phyloP scores from a whole-genome alignment of 2,329 filamentous ascomycete species.

The Fusarium circinatum region DNA sequence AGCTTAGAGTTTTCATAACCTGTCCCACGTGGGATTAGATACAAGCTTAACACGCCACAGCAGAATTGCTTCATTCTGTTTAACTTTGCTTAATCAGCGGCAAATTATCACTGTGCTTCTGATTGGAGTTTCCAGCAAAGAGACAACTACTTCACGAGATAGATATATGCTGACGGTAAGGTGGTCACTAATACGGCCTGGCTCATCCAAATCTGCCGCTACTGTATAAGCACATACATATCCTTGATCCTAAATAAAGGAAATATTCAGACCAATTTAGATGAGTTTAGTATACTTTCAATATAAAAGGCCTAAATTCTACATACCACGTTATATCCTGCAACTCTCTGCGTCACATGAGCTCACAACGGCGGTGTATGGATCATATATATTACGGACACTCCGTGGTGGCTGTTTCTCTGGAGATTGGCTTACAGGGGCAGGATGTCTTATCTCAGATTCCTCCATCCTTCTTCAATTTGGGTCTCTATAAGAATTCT shows the following conservation, averaged over 20 bases:
- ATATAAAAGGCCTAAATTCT: background rate
- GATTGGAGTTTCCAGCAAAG: background rate
- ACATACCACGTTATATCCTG: background rate
- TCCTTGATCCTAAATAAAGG: background rate
- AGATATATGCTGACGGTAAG: background rate
- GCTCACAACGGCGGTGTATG: background rate
- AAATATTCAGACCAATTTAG: background rate
- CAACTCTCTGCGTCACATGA: constrained; percentile 5
- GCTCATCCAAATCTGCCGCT: rapidly evolving
- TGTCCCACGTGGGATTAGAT: background rate
- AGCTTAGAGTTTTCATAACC: background rate
- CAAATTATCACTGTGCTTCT: background rate
- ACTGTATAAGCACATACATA: background rate
- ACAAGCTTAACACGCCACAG: background rate
- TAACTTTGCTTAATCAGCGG: background rate
- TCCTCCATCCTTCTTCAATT: background rate
- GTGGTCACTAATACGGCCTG: background rate
- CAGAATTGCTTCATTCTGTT: background rate
- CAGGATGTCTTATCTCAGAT: background rate
- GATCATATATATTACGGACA: background rate
- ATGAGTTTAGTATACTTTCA: background rate
- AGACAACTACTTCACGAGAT: background rate
- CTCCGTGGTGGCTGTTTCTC: constrained; percentile 12
- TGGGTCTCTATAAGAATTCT: background rate
- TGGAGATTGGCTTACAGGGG: background rate